Conservation (phyloP, 2,329 filamentous ascomycete species). For the Aureobasidium leucospermi region DNA sequence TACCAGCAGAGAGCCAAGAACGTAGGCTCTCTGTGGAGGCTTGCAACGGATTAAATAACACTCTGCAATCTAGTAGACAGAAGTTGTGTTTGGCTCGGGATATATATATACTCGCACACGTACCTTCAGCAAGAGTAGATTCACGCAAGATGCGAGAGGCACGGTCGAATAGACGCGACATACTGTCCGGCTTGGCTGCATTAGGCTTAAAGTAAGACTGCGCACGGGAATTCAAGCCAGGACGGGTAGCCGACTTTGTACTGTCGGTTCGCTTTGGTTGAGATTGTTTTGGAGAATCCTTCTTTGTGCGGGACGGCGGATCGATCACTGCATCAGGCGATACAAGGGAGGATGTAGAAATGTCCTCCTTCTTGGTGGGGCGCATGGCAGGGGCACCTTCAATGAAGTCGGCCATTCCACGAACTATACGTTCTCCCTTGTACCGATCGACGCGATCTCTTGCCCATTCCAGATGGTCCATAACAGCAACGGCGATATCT, state of each 20-base stretch:
- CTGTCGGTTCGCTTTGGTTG: neutral
- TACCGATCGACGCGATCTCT: slow-evolving; percentile 28
- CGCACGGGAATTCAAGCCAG: neutral
- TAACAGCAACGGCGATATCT: slow-evolving; percentile 27
- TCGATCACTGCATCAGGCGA: neutral
- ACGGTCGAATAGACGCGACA: slow-evolving; percentile 19
- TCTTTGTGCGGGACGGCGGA: neutral
- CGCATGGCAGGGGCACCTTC: slow-evolving; percentile 16
- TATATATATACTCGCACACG: no score
- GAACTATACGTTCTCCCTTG: slow-evolving; percentile 20
- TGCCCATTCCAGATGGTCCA: slow-evolving; percentile 29
- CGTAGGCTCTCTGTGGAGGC: no score
- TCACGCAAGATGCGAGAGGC: slow-evolving; percentile 24
- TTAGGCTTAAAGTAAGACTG: neutral
- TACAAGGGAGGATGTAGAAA: neutral
- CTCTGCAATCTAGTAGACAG: no score
- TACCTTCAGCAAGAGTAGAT: slow-evolving; percentile 24
- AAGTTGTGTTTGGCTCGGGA: no score
- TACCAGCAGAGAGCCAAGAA: no score
- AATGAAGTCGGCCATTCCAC: slow-evolving; percentile 20
- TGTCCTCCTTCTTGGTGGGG: neutral
- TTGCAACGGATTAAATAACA: no score
- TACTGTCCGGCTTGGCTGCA: slow-evolving; percentile 19
- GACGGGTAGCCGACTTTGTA: neutral
- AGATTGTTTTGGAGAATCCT: neutral